phyloP scores from a whole-genome alignment of 164 flowering plant species.

The Tetrastigma voinierianum region DNA sequence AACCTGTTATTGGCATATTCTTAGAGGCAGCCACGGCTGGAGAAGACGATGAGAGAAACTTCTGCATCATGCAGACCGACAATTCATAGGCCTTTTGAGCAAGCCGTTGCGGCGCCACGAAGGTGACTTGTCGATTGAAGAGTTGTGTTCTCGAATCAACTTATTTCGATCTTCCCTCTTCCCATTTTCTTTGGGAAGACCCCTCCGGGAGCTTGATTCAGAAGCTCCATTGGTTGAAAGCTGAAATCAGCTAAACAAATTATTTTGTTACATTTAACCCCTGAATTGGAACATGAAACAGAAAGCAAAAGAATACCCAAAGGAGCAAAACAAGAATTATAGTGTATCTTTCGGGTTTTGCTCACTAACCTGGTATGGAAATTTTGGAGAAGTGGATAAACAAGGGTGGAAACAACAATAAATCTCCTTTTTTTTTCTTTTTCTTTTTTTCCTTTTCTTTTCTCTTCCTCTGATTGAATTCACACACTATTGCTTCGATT shows the following conservation, averaged over 20 bases:
- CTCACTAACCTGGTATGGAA: slow-evolving; percentile 15
- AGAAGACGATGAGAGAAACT: slow-evolving; percentile 51
- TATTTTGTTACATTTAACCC: not conserved
- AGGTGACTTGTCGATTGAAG: slow-evolving; percentile 65
- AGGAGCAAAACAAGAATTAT: slow-evolving; percentile 13
- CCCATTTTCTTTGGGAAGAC: slow-evolving; percentile 46
- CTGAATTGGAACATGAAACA: not conserved
- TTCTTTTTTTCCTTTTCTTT: too few relatives aligned
- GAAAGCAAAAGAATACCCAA: slow-evolving; percentile 7
- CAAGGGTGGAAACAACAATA: not conserved
- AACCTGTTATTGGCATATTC: slow-evolving; percentile 67
- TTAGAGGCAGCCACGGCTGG: slow-evolving; percentile 60
- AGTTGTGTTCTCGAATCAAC: slow-evolving; percentile 62
- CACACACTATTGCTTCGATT: too few relatives aligned
- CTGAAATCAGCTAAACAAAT: slow-evolving; percentile 20
- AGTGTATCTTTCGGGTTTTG: slow-evolving; percentile 7
- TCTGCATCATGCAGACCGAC: slow-evolving; percentile 60
- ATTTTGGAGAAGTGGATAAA: not conserved
- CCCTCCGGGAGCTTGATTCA: slow-evolving; percentile 31
- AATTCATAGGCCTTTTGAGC: slow-evolving; percentile 62
- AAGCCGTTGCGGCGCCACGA: slow-evolving; percentile 62
- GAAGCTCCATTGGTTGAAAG: slow-evolving; percentile 41
- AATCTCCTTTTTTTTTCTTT: too few relatives aligned
- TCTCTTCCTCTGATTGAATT: not conserved
- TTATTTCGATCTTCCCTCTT: slow-evolving; percentile 62